phyloP scores from a whole-genome alignment of 2,329 filamentous ascomycete species.

The Sporothrix schenckii region DNA sequence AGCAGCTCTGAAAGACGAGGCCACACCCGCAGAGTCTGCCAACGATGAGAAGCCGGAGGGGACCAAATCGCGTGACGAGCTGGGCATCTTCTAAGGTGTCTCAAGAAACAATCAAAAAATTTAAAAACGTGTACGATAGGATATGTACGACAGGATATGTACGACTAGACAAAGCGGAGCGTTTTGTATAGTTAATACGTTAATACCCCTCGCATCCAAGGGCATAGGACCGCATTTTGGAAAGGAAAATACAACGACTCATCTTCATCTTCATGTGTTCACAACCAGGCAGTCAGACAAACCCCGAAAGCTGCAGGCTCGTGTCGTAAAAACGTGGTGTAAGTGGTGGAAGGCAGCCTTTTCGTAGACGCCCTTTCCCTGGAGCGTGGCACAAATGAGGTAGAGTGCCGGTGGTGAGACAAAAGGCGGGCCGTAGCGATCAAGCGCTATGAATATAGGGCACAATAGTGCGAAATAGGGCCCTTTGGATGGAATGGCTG shows the following conservation, averaged over 20 bases:
- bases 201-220: conserved; percentile 11
- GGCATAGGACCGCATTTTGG: background rate
- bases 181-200: conserved; percentile 12
- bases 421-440: background rate
- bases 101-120: background rate
- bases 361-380: background rate
- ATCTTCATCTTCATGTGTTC: background rate
- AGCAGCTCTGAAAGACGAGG: background rate
- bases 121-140: background rate
- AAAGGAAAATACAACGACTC: background rate
- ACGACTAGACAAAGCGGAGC: background rate
- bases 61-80: background rate
- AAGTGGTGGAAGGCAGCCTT: background rate
- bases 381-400: conserved; percentile 22
- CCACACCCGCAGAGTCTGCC: background rate
- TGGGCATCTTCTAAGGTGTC: conserved; percentile 7
- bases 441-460: background rate
- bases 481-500: background rate
- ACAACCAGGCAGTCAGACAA: background rate
- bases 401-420: conserved; percentile 19
- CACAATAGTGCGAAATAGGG: background rate
- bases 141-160: conserved; percentile 18
- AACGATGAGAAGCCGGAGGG: background rate
- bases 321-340: background rate
- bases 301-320: conserved; percentile 4